Evolutionary conservation across 805 yeast genomes (phyloP).

Genomic region (Suhomyces emberorum): DNA sequence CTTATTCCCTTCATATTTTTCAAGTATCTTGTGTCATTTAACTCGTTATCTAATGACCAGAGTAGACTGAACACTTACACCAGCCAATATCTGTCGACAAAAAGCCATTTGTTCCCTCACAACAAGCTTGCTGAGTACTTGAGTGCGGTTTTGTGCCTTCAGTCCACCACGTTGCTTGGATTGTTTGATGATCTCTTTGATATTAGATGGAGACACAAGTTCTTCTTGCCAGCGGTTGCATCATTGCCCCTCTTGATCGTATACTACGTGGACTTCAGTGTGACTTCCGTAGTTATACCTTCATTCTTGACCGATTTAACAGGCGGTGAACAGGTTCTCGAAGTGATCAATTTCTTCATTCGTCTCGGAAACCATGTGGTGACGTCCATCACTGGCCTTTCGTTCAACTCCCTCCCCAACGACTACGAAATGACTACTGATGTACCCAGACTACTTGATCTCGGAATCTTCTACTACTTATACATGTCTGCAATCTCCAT

Average conservation of each 20-base stretch:
- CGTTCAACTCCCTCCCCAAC: constrained; percentile 34
- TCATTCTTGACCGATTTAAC: constrained; percentile 47
- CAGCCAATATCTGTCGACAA: constrained; percentile 31
- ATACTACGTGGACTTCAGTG: constrained; percentile 90
- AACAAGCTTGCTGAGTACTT: constrained; percentile 80
- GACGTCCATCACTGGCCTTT: constrained; percentile 33
- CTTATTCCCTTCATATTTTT: constrained; percentile 87
- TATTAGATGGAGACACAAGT: constrained; percentile 95
- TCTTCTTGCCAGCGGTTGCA: constrained; percentile 91
- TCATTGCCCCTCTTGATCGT: constrained; percentile 88
- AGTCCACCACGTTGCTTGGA: constrained; percentile 81
- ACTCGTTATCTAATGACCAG: constrained; percentile 33
- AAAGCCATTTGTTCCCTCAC: constrained; percentile 61
- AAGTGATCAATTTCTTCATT: constrained; percentile 18
- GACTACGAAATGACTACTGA: constrained; percentile 34
- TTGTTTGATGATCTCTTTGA: constrained; percentile 94
- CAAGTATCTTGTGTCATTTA: constrained; percentile 59
- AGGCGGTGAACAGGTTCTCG: constrained; percentile 25
- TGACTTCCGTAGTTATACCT: constrained; percentile 84
- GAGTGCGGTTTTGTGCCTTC: constrained; percentile 78
- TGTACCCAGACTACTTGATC: constrained; percentile 55
- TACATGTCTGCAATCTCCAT: constrained; percentile 93
- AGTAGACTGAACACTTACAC: constrained; percentile 30
- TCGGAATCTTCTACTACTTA: constrained; percentile 74
- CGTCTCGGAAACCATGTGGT: constrained; percentile 29